These are phyloP conservation scores for Pseudozyma thailandica DNA, from an alignment of 1,284 basidiomycete genomes.

Conservation along the genomic window DNA sequence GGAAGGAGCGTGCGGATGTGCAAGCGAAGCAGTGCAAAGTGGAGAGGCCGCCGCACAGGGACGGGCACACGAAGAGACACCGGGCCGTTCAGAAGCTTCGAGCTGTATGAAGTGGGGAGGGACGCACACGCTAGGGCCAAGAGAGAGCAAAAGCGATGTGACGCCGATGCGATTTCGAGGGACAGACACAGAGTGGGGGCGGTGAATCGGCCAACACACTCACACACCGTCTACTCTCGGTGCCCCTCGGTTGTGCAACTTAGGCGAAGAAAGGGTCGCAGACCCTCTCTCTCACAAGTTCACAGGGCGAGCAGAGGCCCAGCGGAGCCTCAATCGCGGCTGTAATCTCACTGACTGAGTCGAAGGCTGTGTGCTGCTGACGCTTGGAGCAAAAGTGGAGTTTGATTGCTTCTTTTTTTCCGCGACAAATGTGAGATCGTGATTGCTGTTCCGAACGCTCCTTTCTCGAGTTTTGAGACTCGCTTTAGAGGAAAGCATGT, in stretches of 20 bases:
- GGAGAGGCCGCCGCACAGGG: no score
- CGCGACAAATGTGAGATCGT: no score
- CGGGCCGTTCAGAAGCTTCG: no score
- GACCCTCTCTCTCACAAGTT: neutral
- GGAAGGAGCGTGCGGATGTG: neutral
- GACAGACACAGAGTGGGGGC: neutral
- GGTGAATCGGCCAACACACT: neutral
- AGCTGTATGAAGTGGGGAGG: no score
- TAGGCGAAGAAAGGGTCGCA: neutral
- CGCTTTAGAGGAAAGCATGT: no score
- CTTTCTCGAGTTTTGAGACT: no score
- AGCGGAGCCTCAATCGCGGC: neutral
- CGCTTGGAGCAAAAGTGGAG: no score
- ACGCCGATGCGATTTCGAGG: conserved; percentile 10
- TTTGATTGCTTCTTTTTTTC: no score
- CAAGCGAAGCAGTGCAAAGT: neutral
- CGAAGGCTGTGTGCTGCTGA: neutral
- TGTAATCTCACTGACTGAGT: neutral
- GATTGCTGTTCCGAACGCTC: no score
- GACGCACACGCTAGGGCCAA: neutral
- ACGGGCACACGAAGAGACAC: no score
- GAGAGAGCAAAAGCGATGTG: conserved; percentile 3
- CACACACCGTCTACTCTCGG: conserved; percentile 21
- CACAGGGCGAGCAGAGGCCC: no score
- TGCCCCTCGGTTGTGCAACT: conserved; percentile 1